phyloP scores from a whole-genome alignment of 805 yeast genomes.

The Wickerhamiella parazyma region DNA sequence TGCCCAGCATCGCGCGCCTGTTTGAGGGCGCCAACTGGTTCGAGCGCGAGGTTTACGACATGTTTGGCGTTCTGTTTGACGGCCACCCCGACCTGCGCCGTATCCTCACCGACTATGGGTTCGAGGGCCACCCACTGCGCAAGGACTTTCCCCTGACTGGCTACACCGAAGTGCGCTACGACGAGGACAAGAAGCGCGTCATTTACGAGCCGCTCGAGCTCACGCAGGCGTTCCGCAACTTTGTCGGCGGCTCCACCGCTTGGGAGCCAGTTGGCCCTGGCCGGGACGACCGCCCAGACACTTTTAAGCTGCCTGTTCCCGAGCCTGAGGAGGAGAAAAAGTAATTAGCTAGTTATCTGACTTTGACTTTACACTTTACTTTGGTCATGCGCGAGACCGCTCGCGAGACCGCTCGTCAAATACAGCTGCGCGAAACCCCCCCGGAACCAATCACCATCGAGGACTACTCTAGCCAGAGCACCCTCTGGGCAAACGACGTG shows the following conservation, averaged over 20 bases:
- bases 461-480: conserved; percentile 14
- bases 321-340: conserved; percentile 45
- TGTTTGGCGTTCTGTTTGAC: conserved; percentile 77
- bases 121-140: conserved; percentile 83
- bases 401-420: no score
- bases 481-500: conserved; percentile 30
- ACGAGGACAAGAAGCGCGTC: conserved; percentile 79
- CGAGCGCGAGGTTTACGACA: conserved; percentile 79
- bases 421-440: neutral
- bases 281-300: conserved; percentile 64
- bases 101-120: conserved; percentile 83
- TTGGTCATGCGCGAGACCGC: no score
- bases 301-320: conserved; percentile 71
- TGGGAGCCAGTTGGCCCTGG: conserved; percentile 92
- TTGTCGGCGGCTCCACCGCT: conserved; percentile 72
- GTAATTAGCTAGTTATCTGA: conserved; percentile 19
- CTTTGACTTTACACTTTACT: no score
- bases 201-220: conserved; percentile 83
- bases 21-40: conserved; percentile 81
- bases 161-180: conserved; percentile 79
- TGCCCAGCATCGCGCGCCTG: conserved; percentile 61
- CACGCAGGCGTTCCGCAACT: conserved; percentile 86
- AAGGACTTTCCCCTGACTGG: conserved; percentile 91
- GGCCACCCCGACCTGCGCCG: conserved; percentile 83
- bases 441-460: conserved; percentile 19